Evolutionary conservation across 768 basidiomycete species (phyloP).

Genomic region (Calvatia gigantea): DNA sequence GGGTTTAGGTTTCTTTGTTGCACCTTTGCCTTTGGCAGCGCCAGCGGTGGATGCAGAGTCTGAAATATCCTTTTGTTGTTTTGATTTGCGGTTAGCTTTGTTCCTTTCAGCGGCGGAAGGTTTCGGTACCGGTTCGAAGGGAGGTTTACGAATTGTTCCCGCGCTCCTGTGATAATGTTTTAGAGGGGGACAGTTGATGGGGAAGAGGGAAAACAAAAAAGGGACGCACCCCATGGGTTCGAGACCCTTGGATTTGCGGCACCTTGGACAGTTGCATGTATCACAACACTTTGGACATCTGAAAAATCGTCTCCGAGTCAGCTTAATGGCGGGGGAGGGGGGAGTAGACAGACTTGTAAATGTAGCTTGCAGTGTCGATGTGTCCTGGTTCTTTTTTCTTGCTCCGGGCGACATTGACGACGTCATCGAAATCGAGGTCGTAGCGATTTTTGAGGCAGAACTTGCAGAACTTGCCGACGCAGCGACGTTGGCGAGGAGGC

Average conservation of each 20-base stretch:
- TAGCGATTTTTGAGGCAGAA: conserved; percentile 69
- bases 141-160: conserved; percentile 12
- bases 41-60: conserved; percentile 9
- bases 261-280: conserved; percentile 63
- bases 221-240: conserved; percentile 52
- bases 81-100: conserved; percentile 14
- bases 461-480: conserved; percentile 59
- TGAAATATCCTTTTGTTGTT: conserved; percentile 1
- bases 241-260: conserved; percentile 62
- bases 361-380: conserved; percentile 31
- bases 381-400: conserved; percentile 16
- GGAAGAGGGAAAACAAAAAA: not conserved
- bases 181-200: not conserved
- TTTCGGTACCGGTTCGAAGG: conserved; percentile 4
- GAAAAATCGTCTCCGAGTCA: conserved; percentile 9
- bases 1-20: conserved; percentile 27
- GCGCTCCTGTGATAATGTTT: conserved; percentile 14
- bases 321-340: not conserved
- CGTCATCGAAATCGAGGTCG: conserved; percentile 42
- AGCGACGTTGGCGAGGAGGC: conserved; percentile 26
- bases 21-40: conserved; percentile 7
- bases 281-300: conserved; percentile 72
- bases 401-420: conserved; percentile 24
- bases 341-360: conserved; percentile 45
- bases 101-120: conserved; percentile 11